Evolutionary conservation across 306 rosid species (phyloP).

Genomic region (Castanea crenata): DNA sequence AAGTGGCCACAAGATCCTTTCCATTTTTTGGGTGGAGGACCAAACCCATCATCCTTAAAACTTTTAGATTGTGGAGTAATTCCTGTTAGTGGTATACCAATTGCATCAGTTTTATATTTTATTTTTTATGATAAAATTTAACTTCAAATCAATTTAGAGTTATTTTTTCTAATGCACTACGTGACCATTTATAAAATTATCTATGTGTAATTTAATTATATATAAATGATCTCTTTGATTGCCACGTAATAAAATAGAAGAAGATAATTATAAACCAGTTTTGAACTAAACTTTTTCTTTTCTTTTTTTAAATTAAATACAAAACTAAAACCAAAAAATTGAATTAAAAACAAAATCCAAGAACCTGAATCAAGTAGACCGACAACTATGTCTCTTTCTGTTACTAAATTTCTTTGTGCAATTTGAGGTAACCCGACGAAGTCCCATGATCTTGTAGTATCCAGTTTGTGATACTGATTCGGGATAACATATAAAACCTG

Average conservation of each 20-base stretch:
- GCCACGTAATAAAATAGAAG: too few relatives aligned
- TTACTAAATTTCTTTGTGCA: constrained; percentile 48
- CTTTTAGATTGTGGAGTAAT: constrained; percentile 74
- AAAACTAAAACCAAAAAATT: not conserved
- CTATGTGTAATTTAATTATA: too few relatives aligned
- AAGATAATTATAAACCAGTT: too few relatives aligned
- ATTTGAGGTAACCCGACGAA: constrained; percentile 69
- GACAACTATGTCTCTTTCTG: constrained; percentile 58
- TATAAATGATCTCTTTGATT: too few relatives aligned
- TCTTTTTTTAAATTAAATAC: not conserved
- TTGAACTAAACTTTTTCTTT: too few relatives aligned
- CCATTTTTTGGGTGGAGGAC: constrained; percentile 86
- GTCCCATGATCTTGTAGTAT: constrained; percentile 91
- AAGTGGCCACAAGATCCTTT: constrained; percentile 64
- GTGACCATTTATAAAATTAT: too few relatives aligned
- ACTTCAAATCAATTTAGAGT: too few relatives aligned
- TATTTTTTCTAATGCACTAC: too few relatives aligned
- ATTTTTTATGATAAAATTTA: too few relatives aligned
- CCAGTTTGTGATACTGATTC: constrained; percentile 65
- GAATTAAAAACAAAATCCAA: not conserved
- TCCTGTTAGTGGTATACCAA: constrained; percentile 36
- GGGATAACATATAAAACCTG: constrained; percentile 60
- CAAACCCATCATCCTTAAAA: constrained; percentile 71
- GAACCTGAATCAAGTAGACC: constrained; percentile 82
- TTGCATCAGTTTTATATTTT: not conserved